These are phyloP conservation scores for Saururus chinensis DNA, from an alignment of 164 flowering plant genomes.

Conservation along the genomic window DNA sequence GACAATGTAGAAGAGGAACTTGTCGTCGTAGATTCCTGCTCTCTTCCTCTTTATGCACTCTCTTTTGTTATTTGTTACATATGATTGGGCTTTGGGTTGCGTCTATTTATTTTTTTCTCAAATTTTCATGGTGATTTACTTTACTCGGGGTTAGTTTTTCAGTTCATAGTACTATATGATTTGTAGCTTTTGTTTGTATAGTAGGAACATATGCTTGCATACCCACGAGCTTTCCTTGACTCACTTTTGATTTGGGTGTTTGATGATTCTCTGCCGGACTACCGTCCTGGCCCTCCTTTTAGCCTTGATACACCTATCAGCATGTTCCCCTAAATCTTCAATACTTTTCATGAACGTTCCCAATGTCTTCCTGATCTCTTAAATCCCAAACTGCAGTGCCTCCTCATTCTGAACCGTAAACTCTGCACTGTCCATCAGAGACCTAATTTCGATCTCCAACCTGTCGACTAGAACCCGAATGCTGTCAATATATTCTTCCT, in stretches of 20 bases:
- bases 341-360: constrained; percentile 45
- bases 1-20: too few species aligned
- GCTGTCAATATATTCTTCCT: constrained; percentile 43
- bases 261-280: constrained; percentile 58
- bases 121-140: too few species aligned
- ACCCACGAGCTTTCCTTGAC: constrained; percentile 3
- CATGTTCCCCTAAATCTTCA: constrained; percentile 47
- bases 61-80: too few species aligned
- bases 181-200: too few species aligned
- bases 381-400: constrained; percentile 51
- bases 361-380: constrained; percentile 63
- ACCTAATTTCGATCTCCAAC: constrained; percentile 45
- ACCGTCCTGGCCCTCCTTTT: constrained; percentile 57
- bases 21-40: too few species aligned
- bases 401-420: constrained; percentile 45
- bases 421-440: constrained; percentile 40
- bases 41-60: too few species aligned
- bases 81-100: too few species aligned
- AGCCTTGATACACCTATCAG: constrained; percentile 52
- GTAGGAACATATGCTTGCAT: too few species aligned
- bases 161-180: too few species aligned
- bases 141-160: too few species aligned
- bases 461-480: constrained; percentile 51
- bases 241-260: constrained; percentile 26
- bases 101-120: too few species aligned